Percentiles rank a stretch among this genome's conserved stretches.
phyloP scores from a whole-genome alignment of 768 basidiomycete genomes.

The Tulasnella sp. region DNA sequence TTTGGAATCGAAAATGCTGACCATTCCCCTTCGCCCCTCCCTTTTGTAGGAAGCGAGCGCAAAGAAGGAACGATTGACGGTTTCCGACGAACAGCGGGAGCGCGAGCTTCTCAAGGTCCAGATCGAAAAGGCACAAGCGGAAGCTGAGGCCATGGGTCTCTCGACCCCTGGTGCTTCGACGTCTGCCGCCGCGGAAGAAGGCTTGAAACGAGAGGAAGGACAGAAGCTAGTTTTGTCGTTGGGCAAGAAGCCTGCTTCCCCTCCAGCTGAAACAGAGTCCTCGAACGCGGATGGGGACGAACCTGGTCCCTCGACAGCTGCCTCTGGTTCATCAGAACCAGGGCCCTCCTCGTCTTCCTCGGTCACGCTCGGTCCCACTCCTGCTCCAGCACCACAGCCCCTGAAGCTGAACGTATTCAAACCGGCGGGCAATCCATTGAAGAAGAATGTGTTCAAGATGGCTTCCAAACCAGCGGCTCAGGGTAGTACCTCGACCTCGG shows the following conservation, averaged over 20 bases:
- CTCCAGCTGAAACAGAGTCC: constrained; percentile 31
- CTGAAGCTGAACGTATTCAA: constrained; percentile 62
- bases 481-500: constrained; percentile 31
- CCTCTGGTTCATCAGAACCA: constrained; percentile 29
- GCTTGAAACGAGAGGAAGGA: constrained; percentile 67
- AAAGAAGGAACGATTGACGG: constrained; percentile 89
- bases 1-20: background rate
- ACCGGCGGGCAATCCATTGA: constrained; percentile 35
- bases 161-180: constrained; percentile 30
- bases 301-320: constrained; percentile 22
- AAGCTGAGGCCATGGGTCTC: constrained; percentile 17
- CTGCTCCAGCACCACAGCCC: constrained; percentile 30
- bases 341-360: constrained; percentile 37
- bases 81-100: constrained; percentile 93
- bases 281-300: background rate
- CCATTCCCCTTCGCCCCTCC: background rate
- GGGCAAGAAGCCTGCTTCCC: constrained; percentile 47
- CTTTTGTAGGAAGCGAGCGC: constrained; percentile 62
- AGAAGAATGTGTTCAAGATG: constrained; percentile 62
- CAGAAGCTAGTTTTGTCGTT: constrained; percentile 70
- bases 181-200: constrained; percentile 46
- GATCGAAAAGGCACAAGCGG: constrained; percentile 74
- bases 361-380: constrained; percentile 31
- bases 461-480: constrained; percentile 39
- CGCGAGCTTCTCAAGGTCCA: constrained; percentile 85